phyloP scores from a whole-genome alignment of 768 basidiomycete species.

The Lentinula edodes region DNA sequence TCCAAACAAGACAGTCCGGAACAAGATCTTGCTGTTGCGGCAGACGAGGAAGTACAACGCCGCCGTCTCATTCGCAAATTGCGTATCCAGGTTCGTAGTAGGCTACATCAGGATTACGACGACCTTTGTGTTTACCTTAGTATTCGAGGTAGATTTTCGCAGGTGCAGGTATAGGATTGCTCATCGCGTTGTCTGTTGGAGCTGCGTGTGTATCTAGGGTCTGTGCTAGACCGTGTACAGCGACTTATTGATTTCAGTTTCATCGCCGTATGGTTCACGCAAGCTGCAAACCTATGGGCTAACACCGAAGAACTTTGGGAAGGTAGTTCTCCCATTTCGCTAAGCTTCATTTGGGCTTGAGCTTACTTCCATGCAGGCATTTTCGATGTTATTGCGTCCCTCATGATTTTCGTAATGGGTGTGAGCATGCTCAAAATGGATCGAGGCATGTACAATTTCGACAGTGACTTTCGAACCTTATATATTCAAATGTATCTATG shows the following conservation, averaged over 20 bases:
- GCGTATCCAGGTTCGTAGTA: constrained; percentile 49
- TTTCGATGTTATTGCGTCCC: constrained; percentile 62
- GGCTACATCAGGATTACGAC: no score
- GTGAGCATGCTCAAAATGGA: constrained; percentile 95
- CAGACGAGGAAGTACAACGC: constrained; percentile 23
- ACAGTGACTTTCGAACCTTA: not conserved
- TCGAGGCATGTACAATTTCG: constrained; percentile 31
- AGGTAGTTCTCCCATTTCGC: constrained; percentile 39
- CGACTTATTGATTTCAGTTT: constrained; percentile 33
- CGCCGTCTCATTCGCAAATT: constrained; percentile 60
- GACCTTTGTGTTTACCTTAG: not conserved
- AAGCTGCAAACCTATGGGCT: constrained; percentile 77
- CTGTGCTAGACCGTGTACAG: not conserved
- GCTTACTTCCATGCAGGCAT: constrained; percentile 38
- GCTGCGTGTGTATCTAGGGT: constrained; percentile 47
- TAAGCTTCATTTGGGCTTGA: not conserved
- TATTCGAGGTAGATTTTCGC: constrained; percentile 52
- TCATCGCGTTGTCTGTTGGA: constrained; percentile 77
- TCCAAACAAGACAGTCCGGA: constrained; percentile 12
- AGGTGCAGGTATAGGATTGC: constrained; percentile 71
- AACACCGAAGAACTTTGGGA: constrained; percentile 91
- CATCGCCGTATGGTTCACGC: constrained; percentile 93
- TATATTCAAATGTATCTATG: not conserved
- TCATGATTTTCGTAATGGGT: constrained; percentile 93
- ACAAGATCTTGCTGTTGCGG: constrained; percentile 17